Evolutionary conservation across 139 green algal genomes (phyloP), one percentile per base, ranked within the genome.

Genomic region (Micromonas commoda): DNA sequence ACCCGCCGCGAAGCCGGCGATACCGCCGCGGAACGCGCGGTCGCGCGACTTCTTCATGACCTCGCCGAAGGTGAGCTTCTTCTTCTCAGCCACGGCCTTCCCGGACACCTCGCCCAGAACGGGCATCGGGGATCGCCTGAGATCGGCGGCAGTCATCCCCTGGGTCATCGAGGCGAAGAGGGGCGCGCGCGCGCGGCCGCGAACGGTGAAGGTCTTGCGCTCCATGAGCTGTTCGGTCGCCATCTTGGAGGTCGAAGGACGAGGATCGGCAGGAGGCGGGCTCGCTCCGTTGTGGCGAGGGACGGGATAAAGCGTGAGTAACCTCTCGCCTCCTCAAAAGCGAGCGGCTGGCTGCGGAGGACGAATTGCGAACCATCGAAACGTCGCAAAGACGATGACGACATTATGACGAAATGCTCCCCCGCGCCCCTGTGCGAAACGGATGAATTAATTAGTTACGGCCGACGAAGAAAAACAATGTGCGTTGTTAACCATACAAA

Each of bases 1-100:
- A 89, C 95, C 94, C 2, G 90, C 91, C 3, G 84, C 88, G 20
- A 88, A 89, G 45, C 92, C 92, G 0, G 92, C 90, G 2, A 96
- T 78, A 63, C 92, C 92, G 38, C 92, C 92, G 3, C 89, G 87
- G 65, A 97, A 81, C 0, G 92, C 92, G 13, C 82, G 80, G 35
- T 87, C 86, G 2, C 87, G 86, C 26, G 92, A 91, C 1, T 87
- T 86, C 4, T 80, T 81, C 52, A 92, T 73, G 0, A 94, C 85
- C 26, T 94, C 83, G 16, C 76, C 51, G 33, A 76, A 76, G 64
- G 52, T 33, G 28, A 91, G 64, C 13, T 71, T 68, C 38, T 83
- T 73, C n/a, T 76, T 69, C 71, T 88, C 76, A 61, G 77, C 31
- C 26, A 60, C n/a, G 21, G 54, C 45, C 53, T 57, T 61, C 31